These are phyloP conservation scores for Agastache rugosa DNA, from an alignment of 257 asterid genomes.

Conservation along the genomic window DNA sequence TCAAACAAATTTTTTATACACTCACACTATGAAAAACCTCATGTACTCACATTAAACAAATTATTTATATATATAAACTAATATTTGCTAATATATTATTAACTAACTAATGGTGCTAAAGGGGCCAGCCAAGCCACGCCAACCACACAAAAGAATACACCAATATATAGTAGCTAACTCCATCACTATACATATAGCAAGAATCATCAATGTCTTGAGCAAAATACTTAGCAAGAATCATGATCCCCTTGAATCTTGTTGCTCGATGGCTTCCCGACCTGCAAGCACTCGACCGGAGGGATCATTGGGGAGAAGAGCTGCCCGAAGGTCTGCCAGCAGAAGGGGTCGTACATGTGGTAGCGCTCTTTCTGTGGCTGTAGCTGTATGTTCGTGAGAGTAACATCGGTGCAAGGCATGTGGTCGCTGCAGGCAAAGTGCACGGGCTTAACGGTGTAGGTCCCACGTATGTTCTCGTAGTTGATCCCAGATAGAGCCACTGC, in stretches of 20 bases:
- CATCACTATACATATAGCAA: constrained; percentile 37
- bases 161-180: constrained; percentile 25
- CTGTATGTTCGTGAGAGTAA: constrained; percentile 67
- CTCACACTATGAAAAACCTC: constrained; percentile 34
- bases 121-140: constrained; percentile 72
- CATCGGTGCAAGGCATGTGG: constrained; percentile 72
- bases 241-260: constrained; percentile 69
- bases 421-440: constrained; percentile 94
- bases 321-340: constrained; percentile 89
- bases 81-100: constrained; percentile 39
- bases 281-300: constrained; percentile 78
- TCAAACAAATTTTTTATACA: background rate
- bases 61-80: constrained; percentile 39
- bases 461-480: constrained; percentile 70
- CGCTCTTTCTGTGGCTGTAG: constrained; percentile 65
- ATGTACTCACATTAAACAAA: constrained; percentile 32
- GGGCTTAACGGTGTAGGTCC: constrained; percentile 90
- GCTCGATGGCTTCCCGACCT: constrained; percentile 75
- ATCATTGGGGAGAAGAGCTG: constrained; percentile 68
- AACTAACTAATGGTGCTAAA: constrained; percentile 52
- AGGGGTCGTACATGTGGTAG: constrained; percentile 83
- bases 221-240: constrained; percentile 60
- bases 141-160: constrained; percentile 69
- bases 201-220: constrained; percentile 23
- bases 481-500: constrained; percentile 88